These are phyloP conservation scores for Kodamaea fukazawae DNA, from an alignment of 805 yeast genomes.

Conservation along the genomic window DNA sequence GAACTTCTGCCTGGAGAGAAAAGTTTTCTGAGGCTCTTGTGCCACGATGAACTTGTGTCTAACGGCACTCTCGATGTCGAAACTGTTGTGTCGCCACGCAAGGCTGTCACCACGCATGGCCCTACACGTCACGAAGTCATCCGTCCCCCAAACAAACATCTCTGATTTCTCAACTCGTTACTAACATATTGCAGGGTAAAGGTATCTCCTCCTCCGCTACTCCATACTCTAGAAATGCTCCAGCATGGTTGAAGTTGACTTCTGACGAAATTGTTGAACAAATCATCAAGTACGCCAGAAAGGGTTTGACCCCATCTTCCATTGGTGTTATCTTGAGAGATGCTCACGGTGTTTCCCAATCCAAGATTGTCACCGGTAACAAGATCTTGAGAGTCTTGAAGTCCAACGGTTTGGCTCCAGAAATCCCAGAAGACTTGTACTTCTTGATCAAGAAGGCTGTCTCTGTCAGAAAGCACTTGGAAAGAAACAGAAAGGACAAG, in stretches of 20 bases:
- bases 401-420: slow-evolving; percentile 99
- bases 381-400: slow-evolving; percentile 98
- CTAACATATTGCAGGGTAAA: slow-evolving; percentile 66
- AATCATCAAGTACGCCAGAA: slow-evolving; percentile 98
- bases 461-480: slow-evolving; percentile 99
- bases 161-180: slow-evolving; percentile 3
- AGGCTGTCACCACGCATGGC: too few relatives aligned
- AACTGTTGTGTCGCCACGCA: too few relatives aligned
- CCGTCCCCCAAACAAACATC: neutral
- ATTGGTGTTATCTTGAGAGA: slow-evolving; percentile 99
- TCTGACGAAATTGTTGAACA: slow-evolving; percentile 96
- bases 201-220: slow-evolving; percentile 99
- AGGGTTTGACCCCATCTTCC: slow-evolving; percentile 99
- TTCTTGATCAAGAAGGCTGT: slow-evolving; percentile 99
- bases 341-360: slow-evolving; percentile 99
- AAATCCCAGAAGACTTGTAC: slow-evolving; percentile 99
- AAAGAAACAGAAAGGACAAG: slow-evolving; percentile 99
- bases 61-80: too few relatives aligned
- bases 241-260: slow-evolving; percentile 98
- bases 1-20: too few relatives aligned
- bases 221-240: slow-evolving; percentile 98
- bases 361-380: slow-evolving; percentile 98
- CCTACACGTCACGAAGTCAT: too few relatives aligned
- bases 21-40: too few relatives aligned
- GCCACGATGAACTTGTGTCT: too few relatives aligned